Evolutionary conservation across 495 filamentous ascomycete species (phyloP), one percentile per base, ranked within the genome.

Genomic region (Lasiosphaeriaceae sp.): DNA sequence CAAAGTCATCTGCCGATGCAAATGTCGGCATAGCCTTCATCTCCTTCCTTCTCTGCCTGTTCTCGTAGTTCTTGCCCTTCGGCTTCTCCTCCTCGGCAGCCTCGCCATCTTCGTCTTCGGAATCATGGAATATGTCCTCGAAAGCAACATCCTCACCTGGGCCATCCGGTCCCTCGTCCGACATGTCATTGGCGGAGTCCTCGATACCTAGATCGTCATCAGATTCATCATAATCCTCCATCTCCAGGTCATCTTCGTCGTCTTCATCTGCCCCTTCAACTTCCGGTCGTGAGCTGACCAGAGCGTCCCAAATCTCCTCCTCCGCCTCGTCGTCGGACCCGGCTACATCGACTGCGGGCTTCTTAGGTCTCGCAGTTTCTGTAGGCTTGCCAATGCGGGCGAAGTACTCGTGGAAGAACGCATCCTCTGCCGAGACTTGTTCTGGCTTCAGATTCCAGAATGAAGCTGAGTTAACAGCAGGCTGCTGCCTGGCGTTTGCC

Each of bases 331-430:
- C 77, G 19, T 78, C 77, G 26, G 72, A 78, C 6, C 72, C 77
- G 7, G 60, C 70, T 5, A 61, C 69, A 41, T 70, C 71, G 14
- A 73, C 69, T 0, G 61, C 68, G 58, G 77, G 77, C 77, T 86
- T 84, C 58, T 78, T 79, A 17, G 70, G 62, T 57, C 84, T 81
- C 67, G 87, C 84, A 26, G 60, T 56, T 50, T 70, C 66, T 26
- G 72, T 76, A 51, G 79, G 81, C 69, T 89, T 93, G 45, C 87
- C 88, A 43, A 91, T 72, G 51, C 87, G 82, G 57, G 81, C 84
- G 71, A 98, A 97, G 82, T 97, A 98, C 55, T 88, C 84, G 72
- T 98, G 94, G 82, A 98, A 98, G 83, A 98, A 98, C 44, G 89
- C 90, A 63, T 98, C 95, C 64, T 98, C 92, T 0, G 86, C 89